phyloP scores from a whole-genome alignment of 345 rosid species.

The Populus euphratica region DNA sequence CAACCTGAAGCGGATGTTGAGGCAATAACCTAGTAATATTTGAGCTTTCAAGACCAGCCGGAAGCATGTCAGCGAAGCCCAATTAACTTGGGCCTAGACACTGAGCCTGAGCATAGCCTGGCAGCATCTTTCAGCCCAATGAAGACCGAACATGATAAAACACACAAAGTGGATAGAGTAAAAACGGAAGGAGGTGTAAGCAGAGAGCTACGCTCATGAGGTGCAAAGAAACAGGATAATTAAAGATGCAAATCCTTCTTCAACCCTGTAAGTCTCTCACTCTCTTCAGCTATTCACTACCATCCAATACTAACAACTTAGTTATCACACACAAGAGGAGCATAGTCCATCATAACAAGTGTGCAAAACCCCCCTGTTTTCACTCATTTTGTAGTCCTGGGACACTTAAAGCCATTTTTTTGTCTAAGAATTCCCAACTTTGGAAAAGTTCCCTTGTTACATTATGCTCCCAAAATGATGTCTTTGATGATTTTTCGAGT shows the following conservation, averaged over 20 bases:
- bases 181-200: background rate
- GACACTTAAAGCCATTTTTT: constrained; percentile 4
- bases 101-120: background rate
- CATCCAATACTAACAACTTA: background rate
- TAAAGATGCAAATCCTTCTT: constrained; percentile 48
- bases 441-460: constrained; percentile 26
- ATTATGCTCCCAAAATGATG: constrained; percentile 40
- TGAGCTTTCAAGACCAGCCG: background rate
- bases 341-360: constrained; percentile 8
- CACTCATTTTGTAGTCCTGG: constrained; percentile 15
- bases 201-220: constrained; percentile 19
- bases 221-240: constrained; percentile 28
- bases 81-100: background rate
- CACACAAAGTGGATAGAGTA: background rate
- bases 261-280: constrained; percentile 42
- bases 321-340: background rate
- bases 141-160: background rate
- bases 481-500: constrained; percentile 27
- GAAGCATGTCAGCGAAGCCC: background rate
- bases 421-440: constrained; percentile 19
- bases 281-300: constrained; percentile 21
- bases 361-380: constrained; percentile 17
- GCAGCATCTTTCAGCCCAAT: background rate
- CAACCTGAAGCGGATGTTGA: too few relatives aligned
- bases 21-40: background rate